phyloP scores from a whole-genome alignment of 2,329 filamentous ascomycete genomes.

The Trichoderma sp. region DNA sequence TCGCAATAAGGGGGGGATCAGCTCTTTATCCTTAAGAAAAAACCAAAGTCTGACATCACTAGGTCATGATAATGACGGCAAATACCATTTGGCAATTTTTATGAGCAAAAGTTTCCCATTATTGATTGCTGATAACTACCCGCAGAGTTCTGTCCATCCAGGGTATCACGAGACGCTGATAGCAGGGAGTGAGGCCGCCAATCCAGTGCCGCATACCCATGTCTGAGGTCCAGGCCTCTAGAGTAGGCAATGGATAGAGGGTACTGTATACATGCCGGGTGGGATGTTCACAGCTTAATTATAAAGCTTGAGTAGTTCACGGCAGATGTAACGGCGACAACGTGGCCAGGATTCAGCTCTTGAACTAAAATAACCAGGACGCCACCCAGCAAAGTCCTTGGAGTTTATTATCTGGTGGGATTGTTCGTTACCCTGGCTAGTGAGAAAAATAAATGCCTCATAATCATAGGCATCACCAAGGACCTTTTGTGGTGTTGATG shows the following conservation, averaged over 20 bases:
- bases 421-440: not conserved
- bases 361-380: not conserved
- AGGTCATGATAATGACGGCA: not conserved
- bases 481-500: not conserved
- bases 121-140: conserved; percentile 1
- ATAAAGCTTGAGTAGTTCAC: not conserved
- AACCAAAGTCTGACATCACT: not conserved
- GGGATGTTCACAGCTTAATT: not conserved
- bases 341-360: not conserved
- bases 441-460: conserved; percentile 1
- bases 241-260: not conserved
- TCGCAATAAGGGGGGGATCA: not conserved
- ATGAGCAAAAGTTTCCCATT: not conserved
- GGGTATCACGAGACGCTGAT: not conserved
- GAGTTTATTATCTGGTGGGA: not conserved
- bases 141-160: not conserved
- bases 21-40: not conserved
- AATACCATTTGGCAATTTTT: not conserved
- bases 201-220: not conserved
- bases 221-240: not conserved
- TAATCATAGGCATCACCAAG: not conserved
- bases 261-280: not conserved
- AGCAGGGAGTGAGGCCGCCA: not conserved
- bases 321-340: not conserved
- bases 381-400: not conserved